These are phyloP conservation scores for Vicia faba DNA, from an alignment of 306 rosid species.

Conservation along the genomic window DNA sequence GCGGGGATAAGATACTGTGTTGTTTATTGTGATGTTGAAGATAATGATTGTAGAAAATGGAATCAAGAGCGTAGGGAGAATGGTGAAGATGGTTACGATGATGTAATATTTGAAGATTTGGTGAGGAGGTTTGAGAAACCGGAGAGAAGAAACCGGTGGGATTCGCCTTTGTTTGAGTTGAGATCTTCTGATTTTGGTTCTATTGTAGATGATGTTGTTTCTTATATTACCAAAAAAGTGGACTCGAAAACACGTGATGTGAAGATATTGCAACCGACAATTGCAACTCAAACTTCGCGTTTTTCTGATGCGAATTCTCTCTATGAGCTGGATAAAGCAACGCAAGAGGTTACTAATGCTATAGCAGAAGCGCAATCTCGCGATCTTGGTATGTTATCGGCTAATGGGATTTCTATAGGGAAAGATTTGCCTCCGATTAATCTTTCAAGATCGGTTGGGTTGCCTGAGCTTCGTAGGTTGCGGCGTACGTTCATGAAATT, in stretches of 20 bases:
- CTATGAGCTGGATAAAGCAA: conserved; percentile 81
- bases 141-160: conserved; percentile 89
- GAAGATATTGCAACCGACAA: conserved; percentile 85
- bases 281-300: conserved; percentile 74
- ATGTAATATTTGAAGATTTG: conserved; percentile 78
- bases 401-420: conserved; percentile 64
- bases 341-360: conserved; percentile 78
- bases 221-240: conserved; percentile 66
- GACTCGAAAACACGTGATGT: conserved; percentile 83
- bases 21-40: conserved; percentile 74
- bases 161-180: conserved; percentile 85
- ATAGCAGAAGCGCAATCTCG: conserved; percentile 83
- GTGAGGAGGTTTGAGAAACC: conserved; percentile 86
- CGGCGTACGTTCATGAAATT: conserved; percentile 79
- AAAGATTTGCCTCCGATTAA: conserved; percentile 68
- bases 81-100: conserved; percentile 63
- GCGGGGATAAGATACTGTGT: conserved; percentile 87
- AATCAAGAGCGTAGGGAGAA: conserved; percentile 72
- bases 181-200: conserved; percentile 52
- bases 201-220: conserved; percentile 56
- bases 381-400: conserved; percentile 78
- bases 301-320: conserved; percentile 84
- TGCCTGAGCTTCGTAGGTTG: conserved; percentile 88
- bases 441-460: conserved; percentile 65
- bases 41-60: conserved; percentile 70